These are phyloP conservation scores for Globisporangium megalacanthum DNA, from an alignment of 352 stramenopile species.

Conservation along the genomic window DNA sequence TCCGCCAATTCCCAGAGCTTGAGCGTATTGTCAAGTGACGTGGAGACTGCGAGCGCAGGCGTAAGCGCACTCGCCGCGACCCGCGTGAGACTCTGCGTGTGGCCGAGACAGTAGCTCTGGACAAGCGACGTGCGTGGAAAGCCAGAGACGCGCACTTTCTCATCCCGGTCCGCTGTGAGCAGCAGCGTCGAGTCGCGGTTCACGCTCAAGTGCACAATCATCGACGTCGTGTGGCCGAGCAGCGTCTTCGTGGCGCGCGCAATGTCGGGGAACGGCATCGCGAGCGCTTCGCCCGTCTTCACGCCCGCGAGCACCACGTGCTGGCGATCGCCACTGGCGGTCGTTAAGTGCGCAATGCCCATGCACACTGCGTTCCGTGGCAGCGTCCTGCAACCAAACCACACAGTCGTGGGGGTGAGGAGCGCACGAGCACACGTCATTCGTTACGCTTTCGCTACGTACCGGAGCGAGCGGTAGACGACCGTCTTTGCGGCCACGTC, in stretches of 20 bases:
- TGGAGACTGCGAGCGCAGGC: slow-evolving; percentile 55
- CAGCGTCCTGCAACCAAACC: slow-evolving; percentile 20
- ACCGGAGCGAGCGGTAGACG: slow-evolving; percentile 27
- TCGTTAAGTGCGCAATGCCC: slow-evolving; percentile 24
- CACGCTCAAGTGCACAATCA: slow-evolving; percentile 72
- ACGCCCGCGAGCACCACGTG: slow-evolving; percentile 68
- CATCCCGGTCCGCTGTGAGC: slow-evolving; percentile 75
- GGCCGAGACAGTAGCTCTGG: slow-evolving; percentile 81
- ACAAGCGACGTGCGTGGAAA: slow-evolving; percentile 72
- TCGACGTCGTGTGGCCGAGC: slow-evolving; percentile 81
- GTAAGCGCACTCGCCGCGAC: slow-evolving; percentile 39
- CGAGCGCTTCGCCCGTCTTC: slow-evolving; percentile 80
- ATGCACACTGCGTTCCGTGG: slow-evolving; percentile 74
- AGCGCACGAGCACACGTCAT: neutral
- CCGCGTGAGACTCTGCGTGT: slow-evolving; percentile 62
- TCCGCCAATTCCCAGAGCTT: slow-evolving; percentile 66
- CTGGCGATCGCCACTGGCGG: slow-evolving; percentile 25
- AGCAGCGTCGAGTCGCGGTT: slow-evolving; percentile 50
- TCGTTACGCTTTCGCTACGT: neutral
- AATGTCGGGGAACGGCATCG: slow-evolving; percentile 70
- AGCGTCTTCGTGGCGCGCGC: slow-evolving; percentile 63
- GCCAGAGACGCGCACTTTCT: slow-evolving; percentile 81
- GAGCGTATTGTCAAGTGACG: slow-evolving; percentile 76
- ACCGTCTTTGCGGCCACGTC: slow-evolving; percentile 36
- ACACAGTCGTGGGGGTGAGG: neutral